These are phyloP conservation scores for Lepidium campestre DNA, from an alignment of 441 rosid species.

Conservation along the genomic window DNA sequence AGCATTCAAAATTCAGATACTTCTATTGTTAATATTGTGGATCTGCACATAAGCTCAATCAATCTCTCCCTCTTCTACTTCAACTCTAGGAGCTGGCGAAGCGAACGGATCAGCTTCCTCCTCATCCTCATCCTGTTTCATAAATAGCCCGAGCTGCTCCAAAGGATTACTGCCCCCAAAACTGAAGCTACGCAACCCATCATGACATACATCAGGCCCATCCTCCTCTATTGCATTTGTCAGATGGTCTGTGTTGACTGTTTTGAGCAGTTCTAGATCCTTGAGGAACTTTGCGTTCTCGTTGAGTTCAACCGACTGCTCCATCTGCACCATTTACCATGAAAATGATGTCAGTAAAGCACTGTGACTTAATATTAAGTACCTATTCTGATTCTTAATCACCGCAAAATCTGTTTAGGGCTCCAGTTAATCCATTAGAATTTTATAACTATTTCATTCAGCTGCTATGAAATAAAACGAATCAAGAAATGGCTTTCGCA, in stretches of 20 bases:
- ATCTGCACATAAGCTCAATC: constrained; percentile 16
- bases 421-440: not conserved
- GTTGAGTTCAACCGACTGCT: constrained; percentile 75
- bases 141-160: constrained; percentile 76
- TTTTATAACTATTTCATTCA: not conserved
- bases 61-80: constrained; percentile 72
- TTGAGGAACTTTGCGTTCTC: constrained; percentile 64
- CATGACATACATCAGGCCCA: constrained; percentile 37
- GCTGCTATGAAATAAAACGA: not conserved
- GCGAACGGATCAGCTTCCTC: constrained; percentile 57
- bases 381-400: not conserved
- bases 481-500: not conserved
- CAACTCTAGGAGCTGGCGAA: constrained; percentile 27
- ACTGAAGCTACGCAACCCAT: constrained; percentile 56
- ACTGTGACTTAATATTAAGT: not conserved
- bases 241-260: constrained; percentile 36
- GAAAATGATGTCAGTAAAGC: not conserved
- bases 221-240: constrained; percentile 48
- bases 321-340: constrained; percentile 55
- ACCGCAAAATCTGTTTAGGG: not conserved
- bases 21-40: not conserved
- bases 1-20: not conserved
- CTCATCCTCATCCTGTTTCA: constrained; percentile 71
- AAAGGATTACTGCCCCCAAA: constrained; percentile 65
- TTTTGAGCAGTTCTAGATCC: constrained; percentile 71